phyloP scores from a whole-genome alignment of 2,329 filamentous ascomycete species.

The Cadophora malorum region DNA sequence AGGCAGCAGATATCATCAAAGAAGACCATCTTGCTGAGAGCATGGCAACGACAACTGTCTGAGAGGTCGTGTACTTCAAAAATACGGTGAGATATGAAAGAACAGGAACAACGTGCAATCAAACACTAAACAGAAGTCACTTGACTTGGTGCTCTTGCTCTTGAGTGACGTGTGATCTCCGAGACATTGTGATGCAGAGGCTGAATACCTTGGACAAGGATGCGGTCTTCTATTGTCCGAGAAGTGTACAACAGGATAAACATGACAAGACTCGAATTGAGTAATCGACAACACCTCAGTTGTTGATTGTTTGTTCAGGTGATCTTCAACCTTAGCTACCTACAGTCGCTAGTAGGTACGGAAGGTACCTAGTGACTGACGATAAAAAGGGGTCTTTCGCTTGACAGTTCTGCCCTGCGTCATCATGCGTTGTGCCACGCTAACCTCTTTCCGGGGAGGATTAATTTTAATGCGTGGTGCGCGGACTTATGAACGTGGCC shows the following conservation, averaged over 20 bases:
- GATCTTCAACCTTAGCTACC: not conserved
- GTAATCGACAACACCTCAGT: not conserved
- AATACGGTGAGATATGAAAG: too few species aligned
- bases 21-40: too few species aligned
- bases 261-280: not conserved
- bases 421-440: constrained; percentile 8
- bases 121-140: not conserved
- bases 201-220: not conserved
- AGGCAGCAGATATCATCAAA: too few species aligned
- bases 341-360: too few species aligned
- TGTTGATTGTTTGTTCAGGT: not conserved
- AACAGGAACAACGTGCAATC: not conserved
- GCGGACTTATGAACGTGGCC: constrained; percentile 22
- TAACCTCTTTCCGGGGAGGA: not conserved
- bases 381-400: not conserved
- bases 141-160: constrained; percentile 1
- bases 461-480: constrained; percentile 2
- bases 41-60: too few species aligned
- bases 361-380: not conserved
- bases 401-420: constrained; percentile 3
- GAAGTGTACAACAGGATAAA: not conserved
- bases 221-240: not conserved
- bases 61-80: too few species aligned
- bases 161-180: constrained; percentile 1
- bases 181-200: constrained; percentile 1